These are phyloP conservation scores for Sporisorium exsertum DNA, from an alignment of 1,284 basidiomycete genomes.

Conservation along the genomic window DNA sequence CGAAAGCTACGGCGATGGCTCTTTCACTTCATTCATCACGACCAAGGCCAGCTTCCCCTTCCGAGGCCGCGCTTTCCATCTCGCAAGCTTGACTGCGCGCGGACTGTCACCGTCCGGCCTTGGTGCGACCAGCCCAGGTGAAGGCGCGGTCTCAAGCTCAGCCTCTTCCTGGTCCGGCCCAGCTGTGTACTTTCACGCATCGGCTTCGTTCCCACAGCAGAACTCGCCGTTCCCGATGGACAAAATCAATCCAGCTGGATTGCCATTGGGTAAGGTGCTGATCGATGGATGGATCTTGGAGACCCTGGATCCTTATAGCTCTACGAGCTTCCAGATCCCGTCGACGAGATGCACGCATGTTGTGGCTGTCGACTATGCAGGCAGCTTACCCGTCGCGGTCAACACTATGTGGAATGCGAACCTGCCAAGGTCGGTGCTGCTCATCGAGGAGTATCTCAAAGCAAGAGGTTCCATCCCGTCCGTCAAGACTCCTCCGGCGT, in stretches of 20 bases:
- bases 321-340: conserved; percentile 93
- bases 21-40: conserved; percentile 72
- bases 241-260: conserved; percentile 78
- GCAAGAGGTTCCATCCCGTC: conserved; percentile 63
- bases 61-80: conserved; percentile 85
- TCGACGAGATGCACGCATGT: conserved; percentile 91
- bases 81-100: conserved; percentile 80
- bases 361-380: conserved; percentile 88
- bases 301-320: conserved; percentile 95
- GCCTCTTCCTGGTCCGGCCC: conserved; percentile 71
- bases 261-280: conserved; percentile 84
- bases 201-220: conserved; percentile 75
- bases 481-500: conserved; percentile 56
- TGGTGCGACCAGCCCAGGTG: conserved; percentile 26
- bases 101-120: conserved; percentile 38
- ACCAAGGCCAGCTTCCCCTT: conserved; percentile 87
- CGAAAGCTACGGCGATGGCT: conserved; percentile 83
- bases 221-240: conserved; percentile 79
- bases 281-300: conserved; percentile 97
- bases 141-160: conserved; percentile 52
- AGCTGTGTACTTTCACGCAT: conserved; percentile 69
- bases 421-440: conserved; percentile 64
- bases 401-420: conserved; percentile 86
- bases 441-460: conserved; percentile 68
- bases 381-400: conserved; percentile 84